These are phyloP conservation scores for Pseudodiploospora longispora DNA, from an alignment of 2,329 filamentous ascomycete genomes.

Conservation along the genomic window DNA sequence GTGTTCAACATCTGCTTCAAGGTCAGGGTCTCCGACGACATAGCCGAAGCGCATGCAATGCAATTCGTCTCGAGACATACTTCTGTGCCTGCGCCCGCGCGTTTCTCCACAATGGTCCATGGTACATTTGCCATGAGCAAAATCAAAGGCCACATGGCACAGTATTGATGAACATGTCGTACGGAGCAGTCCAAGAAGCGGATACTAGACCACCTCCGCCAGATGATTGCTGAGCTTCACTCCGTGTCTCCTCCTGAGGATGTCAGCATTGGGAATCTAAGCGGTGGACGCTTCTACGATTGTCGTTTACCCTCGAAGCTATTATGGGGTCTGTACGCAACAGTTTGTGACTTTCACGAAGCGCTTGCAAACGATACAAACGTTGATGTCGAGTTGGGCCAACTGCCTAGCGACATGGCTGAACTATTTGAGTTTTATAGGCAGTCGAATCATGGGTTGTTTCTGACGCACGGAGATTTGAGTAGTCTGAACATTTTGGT, in stretches of 20 bases:
- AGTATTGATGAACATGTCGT: slow-evolving; percentile 8
- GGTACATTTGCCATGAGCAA: slow-evolving; percentile 36
- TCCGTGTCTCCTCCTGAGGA: background rate
- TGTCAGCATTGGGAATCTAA: background rate
- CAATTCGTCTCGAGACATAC: background rate
- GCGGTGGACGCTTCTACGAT: slow-evolving; percentile 9
- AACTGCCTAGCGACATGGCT: slow-evolving; percentile 3
- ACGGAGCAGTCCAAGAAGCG: slow-evolving; percentile 10
- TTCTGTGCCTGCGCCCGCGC: slow-evolving; percentile 31
- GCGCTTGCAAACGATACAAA: slow-evolving; percentile 10
- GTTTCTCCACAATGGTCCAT: slow-evolving; percentile 24
- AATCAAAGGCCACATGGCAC: slow-evolving; percentile 19
- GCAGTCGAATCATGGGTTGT: slow-evolving; percentile 6
- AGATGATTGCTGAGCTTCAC: background rate
- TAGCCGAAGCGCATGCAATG: too few species aligned
- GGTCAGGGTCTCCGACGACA: too few species aligned
- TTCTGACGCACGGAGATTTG: slow-evolving; percentile 39
- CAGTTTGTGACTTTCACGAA: slow-evolving; percentile 18
- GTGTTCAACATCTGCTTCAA: too few species aligned
- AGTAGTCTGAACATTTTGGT: slow-evolving; percentile 35
- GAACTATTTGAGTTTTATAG: slow-evolving; percentile 15
- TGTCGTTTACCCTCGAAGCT: slow-evolving; percentile 12
- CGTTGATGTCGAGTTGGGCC: background rate
- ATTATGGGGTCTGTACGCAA: slow-evolving; percentile 18
- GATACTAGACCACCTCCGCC: slow-evolving; percentile 15